A percentile compares a stretch with the other conserved stretches of the same genome.
Evolutionary conservation across 225 moss, liverwort and hornwort genomes (phyloP).

Genomic region (Straminergon stramineum): DNA sequence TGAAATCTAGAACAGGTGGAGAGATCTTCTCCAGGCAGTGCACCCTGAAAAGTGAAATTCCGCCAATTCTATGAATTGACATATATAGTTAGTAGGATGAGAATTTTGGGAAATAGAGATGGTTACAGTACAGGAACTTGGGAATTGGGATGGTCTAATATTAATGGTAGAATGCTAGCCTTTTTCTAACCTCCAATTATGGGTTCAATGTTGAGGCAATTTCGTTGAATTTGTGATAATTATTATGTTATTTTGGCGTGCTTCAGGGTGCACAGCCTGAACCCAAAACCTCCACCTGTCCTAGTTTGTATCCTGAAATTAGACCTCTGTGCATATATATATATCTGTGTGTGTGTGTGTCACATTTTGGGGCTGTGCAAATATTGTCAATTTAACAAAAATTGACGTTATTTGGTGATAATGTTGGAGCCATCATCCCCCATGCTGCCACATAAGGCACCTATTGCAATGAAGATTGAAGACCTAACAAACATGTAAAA

Average conservation of each 20-base stretch:
- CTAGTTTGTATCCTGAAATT: neutral
- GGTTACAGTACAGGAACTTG: neutral
- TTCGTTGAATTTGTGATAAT: neutral
- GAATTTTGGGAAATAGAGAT: neutral
- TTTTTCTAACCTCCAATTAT: neutral
- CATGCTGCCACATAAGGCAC: neutral
- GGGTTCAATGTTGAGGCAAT: neutral
- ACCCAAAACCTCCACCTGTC: neutral
- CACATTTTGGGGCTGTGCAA: neutral
- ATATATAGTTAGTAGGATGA: neutral
- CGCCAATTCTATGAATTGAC: neutral
- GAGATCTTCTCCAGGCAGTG: neutral
- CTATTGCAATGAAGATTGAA: neutral
- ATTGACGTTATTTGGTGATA: neutral
- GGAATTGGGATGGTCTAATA: neutral
- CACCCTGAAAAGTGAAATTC: neutral
- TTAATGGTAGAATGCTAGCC: neutral
- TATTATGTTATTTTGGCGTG: neutral
- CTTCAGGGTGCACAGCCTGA: too few species aligned
- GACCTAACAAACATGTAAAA: neutral
- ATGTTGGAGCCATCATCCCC: neutral
- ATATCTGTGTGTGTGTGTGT: too few species aligned
- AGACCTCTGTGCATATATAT: neutral
- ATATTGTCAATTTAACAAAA: neutral
- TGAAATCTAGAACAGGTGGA: neutral